Evolutionary conservation across 352 stramenopile genomes (phyloP).

Genomic region (Achlya hypogyna): DNA sequence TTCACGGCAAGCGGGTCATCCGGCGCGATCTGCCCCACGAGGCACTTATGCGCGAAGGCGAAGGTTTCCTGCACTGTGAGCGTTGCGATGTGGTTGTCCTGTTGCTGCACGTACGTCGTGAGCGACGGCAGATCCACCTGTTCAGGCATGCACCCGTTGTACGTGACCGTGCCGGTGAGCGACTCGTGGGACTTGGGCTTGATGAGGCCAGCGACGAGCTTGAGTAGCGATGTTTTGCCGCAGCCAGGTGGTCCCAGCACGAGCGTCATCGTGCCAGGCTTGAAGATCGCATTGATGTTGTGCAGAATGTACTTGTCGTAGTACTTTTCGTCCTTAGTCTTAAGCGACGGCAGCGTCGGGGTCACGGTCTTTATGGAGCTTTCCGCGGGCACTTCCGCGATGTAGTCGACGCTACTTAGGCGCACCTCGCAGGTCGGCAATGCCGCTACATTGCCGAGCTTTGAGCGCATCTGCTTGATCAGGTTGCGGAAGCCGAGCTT

Average conservation of each 20-base stretch:
- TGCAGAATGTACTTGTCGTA: constrained; percentile 16
- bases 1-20: constrained; percentile 6
- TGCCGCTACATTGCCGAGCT: constrained; percentile 3
- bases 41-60: constrained; percentile 22
- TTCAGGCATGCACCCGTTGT: neutral
- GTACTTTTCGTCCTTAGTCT: neutral
- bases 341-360: neutral
- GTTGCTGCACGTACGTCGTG: constrained; percentile 20
- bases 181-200: neutral
- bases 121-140: constrained; percentile 7
- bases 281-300: constrained; percentile 21
- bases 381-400: neutral
- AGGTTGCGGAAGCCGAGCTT: constrained; percentile 18
- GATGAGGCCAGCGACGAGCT: neutral
- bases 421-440: constrained; percentile 14
- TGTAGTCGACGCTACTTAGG: constrained; percentile 15
- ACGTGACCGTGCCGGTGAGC: neutral
- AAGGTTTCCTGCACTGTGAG: constrained; percentile 38
- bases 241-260: constrained; percentile 13
- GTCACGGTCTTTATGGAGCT: constrained; percentile 11
- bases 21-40: neutral
- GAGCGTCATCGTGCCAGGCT: constrained; percentile 15
- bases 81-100: constrained; percentile 33
- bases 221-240: constrained; percentile 11
- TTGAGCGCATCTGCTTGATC: constrained; percentile 9